A percentile compares a stretch with the other conserved stretches of the same genome.
Evolutionary conservation across 2,329 filamentous ascomycete species (phyloP).

Genomic region (Ophiostoma himal-ulmi): DNA sequence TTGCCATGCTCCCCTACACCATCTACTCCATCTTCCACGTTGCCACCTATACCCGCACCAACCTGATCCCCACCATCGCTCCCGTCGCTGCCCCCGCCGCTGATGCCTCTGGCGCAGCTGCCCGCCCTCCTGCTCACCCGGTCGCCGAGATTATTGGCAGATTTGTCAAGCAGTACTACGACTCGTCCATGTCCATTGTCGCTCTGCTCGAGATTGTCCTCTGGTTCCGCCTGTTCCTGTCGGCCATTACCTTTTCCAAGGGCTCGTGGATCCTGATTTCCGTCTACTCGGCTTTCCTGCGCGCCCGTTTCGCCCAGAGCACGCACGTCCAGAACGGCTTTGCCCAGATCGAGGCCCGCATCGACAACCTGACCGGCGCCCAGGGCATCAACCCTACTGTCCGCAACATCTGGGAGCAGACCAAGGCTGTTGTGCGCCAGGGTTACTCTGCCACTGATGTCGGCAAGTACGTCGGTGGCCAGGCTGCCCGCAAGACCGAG

Average conservation of each 20-base stretch:
- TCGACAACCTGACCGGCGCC: constrained; percentile 76
- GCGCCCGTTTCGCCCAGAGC: constrained; percentile 84
- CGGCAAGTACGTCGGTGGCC: constrained; percentile 60
- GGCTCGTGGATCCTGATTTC: constrained; percentile 82
- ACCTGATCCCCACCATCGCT: constrained; percentile 80
- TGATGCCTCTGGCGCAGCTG: constrained; percentile 48
- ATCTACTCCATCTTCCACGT: constrained; percentile 99
- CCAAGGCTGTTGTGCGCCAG: constrained; percentile 68
- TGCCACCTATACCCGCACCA: constrained; percentile 89
- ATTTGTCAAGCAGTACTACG: constrained; percentile 98
- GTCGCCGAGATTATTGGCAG: constrained; percentile 76
- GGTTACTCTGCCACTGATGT: constrained; percentile 75
- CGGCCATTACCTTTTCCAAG: constrained; percentile 80
- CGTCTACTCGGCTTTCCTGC: constrained; percentile 87
- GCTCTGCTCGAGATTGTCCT: constrained; percentile 80
- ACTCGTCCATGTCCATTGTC: constrained; percentile 89
- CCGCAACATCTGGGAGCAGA: constrained; percentile 70
- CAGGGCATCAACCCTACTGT: constrained; percentile 79
- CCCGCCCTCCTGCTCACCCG: constrained; percentile 49
- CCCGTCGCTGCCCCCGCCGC: constrained; percentile 55
- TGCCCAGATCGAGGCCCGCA: constrained; percentile 61
- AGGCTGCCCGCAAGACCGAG: constrained; percentile 52
- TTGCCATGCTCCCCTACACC: constrained; percentile 87
- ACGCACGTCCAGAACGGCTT: constrained; percentile 84
- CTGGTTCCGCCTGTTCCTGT: constrained; percentile 74